Conservation (phyloP, 352 stramenopile species). For the Ophiocytium majus region DNA sequence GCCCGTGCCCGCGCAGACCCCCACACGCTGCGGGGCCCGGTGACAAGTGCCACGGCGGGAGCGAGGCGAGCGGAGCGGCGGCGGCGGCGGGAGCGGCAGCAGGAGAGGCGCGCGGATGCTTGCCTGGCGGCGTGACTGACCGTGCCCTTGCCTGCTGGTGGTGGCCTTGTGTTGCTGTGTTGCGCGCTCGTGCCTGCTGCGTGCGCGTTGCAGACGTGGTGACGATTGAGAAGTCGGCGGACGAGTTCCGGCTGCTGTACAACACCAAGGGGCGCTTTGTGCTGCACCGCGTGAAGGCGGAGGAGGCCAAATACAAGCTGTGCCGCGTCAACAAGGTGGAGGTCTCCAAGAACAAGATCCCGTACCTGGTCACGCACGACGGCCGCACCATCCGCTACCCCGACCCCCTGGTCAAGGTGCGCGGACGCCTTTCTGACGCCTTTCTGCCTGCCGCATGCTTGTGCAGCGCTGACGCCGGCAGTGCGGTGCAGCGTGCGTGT, state of each 20-base stretch:
- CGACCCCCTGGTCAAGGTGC: conserved; percentile 90
- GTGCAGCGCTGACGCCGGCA: too few species aligned
- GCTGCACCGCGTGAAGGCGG: conserved; percentile 88
- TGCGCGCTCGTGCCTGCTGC: not conserved
- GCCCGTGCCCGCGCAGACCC: not conserved
- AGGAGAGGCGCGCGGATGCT: not conserved
- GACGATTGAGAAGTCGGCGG: conserved; percentile 89
- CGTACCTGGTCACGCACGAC: conserved; percentile 96
- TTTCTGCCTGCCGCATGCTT: too few species aligned
- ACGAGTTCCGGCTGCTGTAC: conserved; percentile 96
- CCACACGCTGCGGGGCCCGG: not conserved
- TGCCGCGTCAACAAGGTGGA: conserved; percentile 92
- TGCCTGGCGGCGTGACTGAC: too few species aligned
- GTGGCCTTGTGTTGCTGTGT: not conserved
- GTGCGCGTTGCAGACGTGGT: conserved; percentile 79
- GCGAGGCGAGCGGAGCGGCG: too few species aligned
- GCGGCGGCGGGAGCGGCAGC: not conserved
- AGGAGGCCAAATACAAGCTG: conserved; percentile 98
- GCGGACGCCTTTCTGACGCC: not conserved
- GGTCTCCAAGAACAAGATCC: conserved; percentile 93
- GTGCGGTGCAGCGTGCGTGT: too few species aligned
- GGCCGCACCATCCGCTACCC: conserved; percentile 97
- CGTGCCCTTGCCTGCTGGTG: not conserved
- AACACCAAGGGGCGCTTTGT: conserved; percentile 98
- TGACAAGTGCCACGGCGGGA: not conserved